Base-by-base conservation (phyloP, 2,329 filamentous ascomycete species). In the Beauveria medogensis region DNA sequence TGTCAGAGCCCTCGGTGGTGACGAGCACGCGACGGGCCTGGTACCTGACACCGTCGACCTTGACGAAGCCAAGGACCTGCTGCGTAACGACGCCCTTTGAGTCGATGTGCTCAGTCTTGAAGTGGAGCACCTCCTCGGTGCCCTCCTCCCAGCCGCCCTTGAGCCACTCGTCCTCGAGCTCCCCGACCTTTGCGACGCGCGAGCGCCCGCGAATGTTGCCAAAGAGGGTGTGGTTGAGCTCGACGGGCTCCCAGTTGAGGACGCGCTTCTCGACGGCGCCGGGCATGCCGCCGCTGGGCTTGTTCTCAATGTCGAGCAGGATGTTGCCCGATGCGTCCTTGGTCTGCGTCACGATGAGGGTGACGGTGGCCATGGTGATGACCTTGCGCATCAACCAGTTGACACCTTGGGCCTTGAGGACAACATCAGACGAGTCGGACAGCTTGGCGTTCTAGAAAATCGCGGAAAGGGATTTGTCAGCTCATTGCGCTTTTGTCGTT, bases 321-420 rank as follows among this genome's bases (percentile, higher is more conserved):
- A 62, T 62, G 56, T 59, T 54, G 55, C 63, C 63, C 46, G 50
- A 34, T 12, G 60, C 62, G 43, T 65, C 63, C 40, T 46, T 59
- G 51, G 58, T 59, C 46, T 63, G 55, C 43, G 57, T 61, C 59
- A 65, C 59, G 54, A 55, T 62, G 52, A 65, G 48, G 46, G 63
- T 63, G 12, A 65, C 48, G 46, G 56, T 62, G 54, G 59, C 62
- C 48, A 61, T 57, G 58, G 61, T 60, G 60, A 65, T 63, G 56
- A 64, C 64, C 60, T 65, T 65, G 63, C 64, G 64, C 59, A 62
- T 64, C 56, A 65, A 46, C 64, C 64, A 65, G 62, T 63, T 64
- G 57, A 65, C 63, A 26, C 63, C 63, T 58, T 65, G 64, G 30
- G 62, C 59, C 60, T 62, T 64, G 46, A 65, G 64, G 18, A 65